A percentile compares a stretch with the other conserved stretches of the same genome.
phyloP scores from a whole-genome alignment of 805 yeast species.

The Kuraishia floccosa region DNA sequence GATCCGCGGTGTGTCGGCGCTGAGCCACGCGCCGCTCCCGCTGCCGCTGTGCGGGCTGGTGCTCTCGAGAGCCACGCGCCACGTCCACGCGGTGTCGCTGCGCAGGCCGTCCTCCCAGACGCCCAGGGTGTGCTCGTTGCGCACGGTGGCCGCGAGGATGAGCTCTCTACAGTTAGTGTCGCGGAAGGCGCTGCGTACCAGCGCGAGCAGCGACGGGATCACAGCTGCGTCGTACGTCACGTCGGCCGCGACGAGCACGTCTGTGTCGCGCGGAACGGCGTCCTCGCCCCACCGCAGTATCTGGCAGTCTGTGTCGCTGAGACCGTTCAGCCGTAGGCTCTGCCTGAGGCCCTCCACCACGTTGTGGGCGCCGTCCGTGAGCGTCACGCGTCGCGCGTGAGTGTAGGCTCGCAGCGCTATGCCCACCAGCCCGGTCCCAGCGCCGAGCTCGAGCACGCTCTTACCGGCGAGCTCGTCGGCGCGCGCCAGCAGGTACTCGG shows the following conservation, averaged over 20 bases:
- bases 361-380: constrained; percentile 62
- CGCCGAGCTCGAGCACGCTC: constrained; percentile 61
- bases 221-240: constrained; percentile 70
- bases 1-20: constrained; percentile 12
- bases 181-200: constrained; percentile 27
- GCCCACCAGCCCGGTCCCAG: constrained; percentile 83
- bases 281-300: constrained; percentile 53
- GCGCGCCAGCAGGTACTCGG: constrained; percentile 30
- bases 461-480: constrained; percentile 10
- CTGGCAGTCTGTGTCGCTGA: constrained; percentile 15
- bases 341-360: constrained; percentile 33
- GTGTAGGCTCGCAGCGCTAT: constrained; percentile 25
- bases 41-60: not conserved
- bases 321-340: constrained; percentile 34
- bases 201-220: constrained; percentile 40
- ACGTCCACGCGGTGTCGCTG: constrained; percentile 4
- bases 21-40: constrained; percentile 13
- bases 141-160: constrained; percentile 60
- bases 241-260: constrained; percentile 71
- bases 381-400: constrained; percentile 15
- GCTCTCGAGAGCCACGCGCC: constrained; percentile 9
- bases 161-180: constrained; percentile 9
- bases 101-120: constrained; percentile 27
- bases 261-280: constrained; percentile 24
- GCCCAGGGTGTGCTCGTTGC: constrained; percentile 44